Conservation (phyloP, 2,329 filamentous ascomycete species). For the Ophiocordyceps australis region DNA sequence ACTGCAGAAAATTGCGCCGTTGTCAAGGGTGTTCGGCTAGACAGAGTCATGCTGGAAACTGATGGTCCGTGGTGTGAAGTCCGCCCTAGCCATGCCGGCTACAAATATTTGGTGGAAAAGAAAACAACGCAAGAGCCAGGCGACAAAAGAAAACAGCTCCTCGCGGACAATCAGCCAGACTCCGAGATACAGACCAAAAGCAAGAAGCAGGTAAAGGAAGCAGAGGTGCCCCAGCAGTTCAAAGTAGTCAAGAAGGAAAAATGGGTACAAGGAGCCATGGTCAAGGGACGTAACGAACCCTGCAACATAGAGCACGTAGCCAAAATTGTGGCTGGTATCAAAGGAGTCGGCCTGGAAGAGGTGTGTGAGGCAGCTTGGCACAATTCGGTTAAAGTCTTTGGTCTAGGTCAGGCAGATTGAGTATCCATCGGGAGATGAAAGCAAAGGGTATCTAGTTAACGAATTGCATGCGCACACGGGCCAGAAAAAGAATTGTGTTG, state of each 20-base stretch:
- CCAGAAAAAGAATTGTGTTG: too few species aligned
- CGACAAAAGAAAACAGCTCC: slow-evolving; percentile 7
- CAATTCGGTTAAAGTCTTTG: slow-evolving; percentile 70
- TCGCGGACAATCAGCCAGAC: slow-evolving; percentile 4
- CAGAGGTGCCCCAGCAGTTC: slow-evolving; percentile 52
- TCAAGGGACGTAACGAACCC: slow-evolving; percentile 91
- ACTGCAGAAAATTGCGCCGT: slow-evolving; percentile 80
- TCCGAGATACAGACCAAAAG: slow-evolving; percentile 14
- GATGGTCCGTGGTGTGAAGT: slow-evolving; percentile 98
- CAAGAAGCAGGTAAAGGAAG: slow-evolving; percentile 38
- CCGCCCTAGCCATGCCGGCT: slow-evolving; percentile 70
- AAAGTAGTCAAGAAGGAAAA: slow-evolving; percentile 92
- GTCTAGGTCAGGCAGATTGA: slow-evolving; percentile 27
- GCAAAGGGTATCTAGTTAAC: too few species aligned
- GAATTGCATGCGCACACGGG: too few species aligned
- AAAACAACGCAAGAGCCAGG: slow-evolving; percentile 10
- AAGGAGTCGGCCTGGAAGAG: slow-evolving; percentile 60
- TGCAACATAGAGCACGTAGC: slow-evolving; percentile 75
- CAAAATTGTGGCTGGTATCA: slow-evolving; percentile 75
- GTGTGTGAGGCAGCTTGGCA: slow-evolving; percentile 74
- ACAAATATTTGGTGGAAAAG: slow-evolving; percentile 41
- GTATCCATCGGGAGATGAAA: too few species aligned
- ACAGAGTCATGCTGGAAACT: slow-evolving; percentile 81
- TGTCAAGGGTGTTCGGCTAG: slow-evolving; percentile 60
- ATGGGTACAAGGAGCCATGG: slow-evolving; percentile 72